Evolutionary conservation across 345 rosid species (phyloP).

Genomic region (Eutrema japonicum): DNA sequence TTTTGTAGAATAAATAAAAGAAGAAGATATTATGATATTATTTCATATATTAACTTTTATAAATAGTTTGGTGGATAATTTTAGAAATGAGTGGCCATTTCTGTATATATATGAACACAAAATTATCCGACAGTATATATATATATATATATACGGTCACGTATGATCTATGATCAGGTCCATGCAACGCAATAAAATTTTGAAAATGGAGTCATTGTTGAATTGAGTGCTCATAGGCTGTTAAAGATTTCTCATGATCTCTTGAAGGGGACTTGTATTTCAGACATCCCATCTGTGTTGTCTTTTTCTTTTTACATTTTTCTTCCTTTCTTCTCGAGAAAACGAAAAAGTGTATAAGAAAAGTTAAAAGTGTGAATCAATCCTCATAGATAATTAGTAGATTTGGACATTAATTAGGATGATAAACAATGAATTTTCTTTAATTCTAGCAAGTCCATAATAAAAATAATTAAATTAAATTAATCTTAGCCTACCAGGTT

Average conservation of each 20-base stretch:
- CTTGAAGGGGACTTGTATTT: conserved; percentile 49
- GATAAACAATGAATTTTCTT: conserved; percentile 33
- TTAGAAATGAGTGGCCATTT: no score
- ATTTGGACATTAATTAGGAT: conserved; percentile 28
- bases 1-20: no score
- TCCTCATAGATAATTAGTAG: conserved; percentile 27
- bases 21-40: no score
- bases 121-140: not conserved
- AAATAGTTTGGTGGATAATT: no score
- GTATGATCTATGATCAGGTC: conserved; percentile 15
- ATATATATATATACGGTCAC: conserved; percentile 5
- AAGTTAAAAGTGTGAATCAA: not conserved
- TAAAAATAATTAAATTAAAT: not conserved
- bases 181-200: conserved; percentile 33
- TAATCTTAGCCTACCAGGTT: conserved; percentile 35
- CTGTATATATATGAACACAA: no score
- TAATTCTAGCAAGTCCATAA: conserved; percentile 26
- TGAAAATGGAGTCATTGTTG: conserved; percentile 32
- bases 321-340: conserved; percentile 3
- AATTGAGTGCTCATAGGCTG: conserved; percentile 49
- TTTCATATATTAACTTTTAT: no score
- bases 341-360: conserved; percentile 19
- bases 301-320: conserved; percentile 34
- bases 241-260: conserved; percentile 54
- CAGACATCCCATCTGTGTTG: conserved; percentile 40